A percentile compares a stretch with the other conserved stretches of the same genome.
Conservation (phyloP, 768 basidiomycete species). For the Botryobasidium botryosum region DNA sequence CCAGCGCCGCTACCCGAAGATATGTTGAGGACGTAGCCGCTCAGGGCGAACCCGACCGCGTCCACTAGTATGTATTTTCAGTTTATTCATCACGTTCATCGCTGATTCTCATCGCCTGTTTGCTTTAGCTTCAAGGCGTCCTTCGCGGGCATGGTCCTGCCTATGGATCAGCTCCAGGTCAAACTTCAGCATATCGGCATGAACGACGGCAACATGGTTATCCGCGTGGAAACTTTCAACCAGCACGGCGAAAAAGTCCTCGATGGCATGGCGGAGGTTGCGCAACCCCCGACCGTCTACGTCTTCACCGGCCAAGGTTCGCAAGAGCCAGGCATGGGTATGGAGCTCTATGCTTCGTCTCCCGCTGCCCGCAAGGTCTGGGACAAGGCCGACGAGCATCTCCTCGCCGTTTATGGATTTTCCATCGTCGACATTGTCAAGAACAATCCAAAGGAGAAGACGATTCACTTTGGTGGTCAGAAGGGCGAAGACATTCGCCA, state of each 20-base stretch:
- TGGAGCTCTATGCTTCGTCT: constrained; percentile 89
- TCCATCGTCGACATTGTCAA: constrained; percentile 98
- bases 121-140: constrained; percentile 39
- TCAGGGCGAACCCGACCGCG: constrained; percentile 80
- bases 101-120: background rate
- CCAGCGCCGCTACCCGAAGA: constrained; percentile 82
- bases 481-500: constrained; percentile 97
- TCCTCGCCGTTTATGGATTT: constrained; percentile 92
- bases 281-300: constrained; percentile 46
- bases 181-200: constrained; percentile 29
- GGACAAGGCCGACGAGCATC: constrained; percentile 89
- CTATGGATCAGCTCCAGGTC: constrained; percentile 27
- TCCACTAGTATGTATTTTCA: constrained; percentile 49
- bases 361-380: constrained; percentile 92
- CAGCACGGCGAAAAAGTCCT: constrained; percentile 79
- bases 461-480: constrained; percentile 97
- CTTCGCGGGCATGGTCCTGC: constrained; percentile 34
- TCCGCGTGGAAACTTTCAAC: constrained; percentile 41
- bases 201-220: constrained; percentile 65
- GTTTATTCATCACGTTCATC: constrained; percentile 4
- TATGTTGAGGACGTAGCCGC: constrained; percentile 90
- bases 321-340: constrained; percentile 87
- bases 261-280: constrained; percentile 82
- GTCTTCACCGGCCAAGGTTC: constrained; percentile 36
- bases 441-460: constrained; percentile 95